Conservation (phyloP, 2,329 filamentous ascomycete genomes). For the Colletotrichum sansevieriae region DNA sequence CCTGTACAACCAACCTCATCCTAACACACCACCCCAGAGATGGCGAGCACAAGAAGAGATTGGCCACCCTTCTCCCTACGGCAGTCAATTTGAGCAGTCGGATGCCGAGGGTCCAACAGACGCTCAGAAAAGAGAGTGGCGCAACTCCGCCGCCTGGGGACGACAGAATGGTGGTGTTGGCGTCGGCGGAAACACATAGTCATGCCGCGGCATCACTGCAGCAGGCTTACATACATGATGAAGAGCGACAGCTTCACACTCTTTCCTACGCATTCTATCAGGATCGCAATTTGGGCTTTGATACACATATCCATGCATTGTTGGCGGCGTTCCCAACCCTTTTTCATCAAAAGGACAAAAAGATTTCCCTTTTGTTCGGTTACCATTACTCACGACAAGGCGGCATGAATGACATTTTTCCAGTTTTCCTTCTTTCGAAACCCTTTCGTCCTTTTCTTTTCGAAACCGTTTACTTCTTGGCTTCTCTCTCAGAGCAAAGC, state of each 20-base stretch:
- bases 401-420: constrained; percentile 41
- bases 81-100: constrained; percentile 58
- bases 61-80: constrained; percentile 59
- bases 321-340: constrained; percentile 51
- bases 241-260: constrained; percentile 22
- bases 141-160: constrained; percentile 67
- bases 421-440: constrained; percentile 38
- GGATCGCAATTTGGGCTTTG: constrained; percentile 39
- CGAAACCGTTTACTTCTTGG: constrained; percentile 40
- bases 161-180: constrained; percentile 65
- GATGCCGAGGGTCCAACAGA: constrained; percentile 58
- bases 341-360: constrained; percentile 39
- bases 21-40: constrained; percentile 64
- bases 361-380: constrained; percentile 42
- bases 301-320: constrained; percentile 51
- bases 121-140: constrained; percentile 66
- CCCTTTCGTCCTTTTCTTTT: constrained; percentile 25
- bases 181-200: constrained; percentile 60
- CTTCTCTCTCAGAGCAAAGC: constrained; percentile 40
- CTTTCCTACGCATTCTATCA: constrained; percentile 37
- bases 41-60: constrained; percentile 61
- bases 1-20: constrained; percentile 51
- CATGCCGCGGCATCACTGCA: constrained; percentile 8
- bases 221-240: constrained; percentile 14
- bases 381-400: constrained; percentile 40